phyloP scores from a whole-genome alignment of 495 filamentous ascomycete genomes.

The Xylaria telfairii region DNA sequence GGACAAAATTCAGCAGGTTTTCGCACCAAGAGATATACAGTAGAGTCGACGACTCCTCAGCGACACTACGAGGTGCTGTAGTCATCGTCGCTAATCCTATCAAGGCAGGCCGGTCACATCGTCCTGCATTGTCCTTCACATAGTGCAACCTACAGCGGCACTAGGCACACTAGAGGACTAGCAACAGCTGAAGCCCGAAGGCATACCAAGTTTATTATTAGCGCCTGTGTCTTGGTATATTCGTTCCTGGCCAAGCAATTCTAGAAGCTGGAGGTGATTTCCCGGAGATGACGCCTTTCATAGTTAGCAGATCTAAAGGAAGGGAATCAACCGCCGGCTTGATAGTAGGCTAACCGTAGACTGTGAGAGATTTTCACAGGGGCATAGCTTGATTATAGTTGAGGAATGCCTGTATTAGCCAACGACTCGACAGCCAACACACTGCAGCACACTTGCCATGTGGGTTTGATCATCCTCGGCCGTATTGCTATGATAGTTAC shows the following conservation, averaged over 20 bases:
- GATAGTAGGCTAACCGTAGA: neutral
- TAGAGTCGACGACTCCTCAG: neutral
- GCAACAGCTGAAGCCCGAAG: neutral
- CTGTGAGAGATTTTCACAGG: neutral
- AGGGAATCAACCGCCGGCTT: neutral
- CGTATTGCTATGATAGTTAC: neutral
- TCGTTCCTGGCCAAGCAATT: neutral
- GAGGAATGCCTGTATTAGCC: neutral
- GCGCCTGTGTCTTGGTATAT: neutral
- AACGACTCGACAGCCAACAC: too few relatives aligned
- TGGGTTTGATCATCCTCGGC: slow-evolving; percentile 4
- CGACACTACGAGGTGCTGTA: neutral
- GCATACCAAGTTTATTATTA: slow-evolving; percentile 4
- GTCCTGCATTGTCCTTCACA: slow-evolving; percentile 6
- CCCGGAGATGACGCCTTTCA: neutral
- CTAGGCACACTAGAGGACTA: neutral
- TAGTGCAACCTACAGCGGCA: neutral
- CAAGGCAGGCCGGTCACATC: slow-evolving; percentile 10
- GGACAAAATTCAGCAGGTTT: neutral
- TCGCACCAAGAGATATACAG: neutral
- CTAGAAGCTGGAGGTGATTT: neutral
- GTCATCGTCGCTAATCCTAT: slow-evolving; percentile 8
- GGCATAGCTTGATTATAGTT: neutral
- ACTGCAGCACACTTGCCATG: neutral
- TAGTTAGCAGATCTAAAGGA: neutral